These are phyloP conservation scores for Aspergillus felis DNA, from an alignment of 2,329 filamentous ascomycete species.

Conservation along the genomic window DNA sequence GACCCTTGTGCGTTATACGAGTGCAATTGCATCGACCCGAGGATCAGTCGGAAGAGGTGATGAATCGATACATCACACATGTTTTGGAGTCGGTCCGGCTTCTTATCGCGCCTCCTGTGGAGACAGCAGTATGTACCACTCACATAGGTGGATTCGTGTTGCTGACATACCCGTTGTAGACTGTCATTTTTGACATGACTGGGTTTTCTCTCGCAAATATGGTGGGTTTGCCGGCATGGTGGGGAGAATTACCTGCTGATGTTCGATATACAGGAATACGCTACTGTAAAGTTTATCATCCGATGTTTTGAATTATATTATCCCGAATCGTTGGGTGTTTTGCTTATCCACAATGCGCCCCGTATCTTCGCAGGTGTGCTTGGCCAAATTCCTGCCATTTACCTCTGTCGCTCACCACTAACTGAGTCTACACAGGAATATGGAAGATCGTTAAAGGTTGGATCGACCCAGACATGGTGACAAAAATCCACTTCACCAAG, in stretches of 20 bases:
- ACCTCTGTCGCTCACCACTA: not conserved
- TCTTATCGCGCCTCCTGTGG: slow-evolving; percentile 69
- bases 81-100: slow-evolving; percentile 84
- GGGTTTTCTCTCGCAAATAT: slow-evolving; percentile 89
- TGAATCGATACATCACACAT: slow-evolving; percentile 87
- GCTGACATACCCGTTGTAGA: slow-evolving; percentile 48
- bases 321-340: slow-evolving; percentile 82
- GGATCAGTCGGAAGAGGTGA: slow-evolving; percentile 73
- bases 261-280: slow-evolving; percentile 62
- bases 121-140: slow-evolving; percentile 69
- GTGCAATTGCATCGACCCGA: slow-evolving; percentile 75
- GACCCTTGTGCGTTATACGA: slow-evolving; percentile 78
- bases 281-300: slow-evolving; percentile 95
- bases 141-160: not conserved
- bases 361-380: slow-evolving; percentile 78
- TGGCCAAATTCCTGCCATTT: not conserved
- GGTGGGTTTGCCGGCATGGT: slow-evolving; percentile 44
- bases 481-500: slow-evolving; percentile 87
- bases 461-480: slow-evolving; percentile 89
- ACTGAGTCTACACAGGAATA: slow-evolving; percentile 53
- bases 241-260: not conserved
- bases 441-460: slow-evolving; percentile 93
- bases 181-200: slow-evolving; percentile 90
- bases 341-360: slow-evolving; percentile 88
- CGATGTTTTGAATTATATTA: slow-evolving; percentile 98